Conservation (phyloP, 805 yeast genomes). For the Saccharomycopsis sp. region DNA sequence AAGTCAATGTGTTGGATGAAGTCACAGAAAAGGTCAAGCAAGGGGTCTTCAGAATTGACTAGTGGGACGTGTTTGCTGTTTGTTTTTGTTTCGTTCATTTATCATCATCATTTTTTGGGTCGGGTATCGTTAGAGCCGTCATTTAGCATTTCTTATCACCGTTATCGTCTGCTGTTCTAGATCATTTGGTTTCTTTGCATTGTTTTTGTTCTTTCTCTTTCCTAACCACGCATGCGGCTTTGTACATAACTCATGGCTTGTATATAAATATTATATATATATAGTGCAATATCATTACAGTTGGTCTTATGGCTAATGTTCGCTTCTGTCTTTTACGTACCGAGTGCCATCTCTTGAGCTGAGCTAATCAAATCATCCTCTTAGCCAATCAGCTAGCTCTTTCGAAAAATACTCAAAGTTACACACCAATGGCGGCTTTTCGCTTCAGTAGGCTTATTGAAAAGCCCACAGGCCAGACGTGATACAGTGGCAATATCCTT, state of each 20-base stretch:
- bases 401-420: too few species aligned
- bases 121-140: neutral
- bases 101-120: neutral
- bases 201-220: neutral
- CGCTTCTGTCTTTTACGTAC: neutral
- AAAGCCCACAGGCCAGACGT: too few species aligned
- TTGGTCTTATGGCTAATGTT: neutral
- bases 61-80: neutral
- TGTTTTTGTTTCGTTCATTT: neutral
- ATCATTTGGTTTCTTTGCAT: neutral
- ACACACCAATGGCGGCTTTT: too few species aligned
- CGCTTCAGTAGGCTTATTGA: too few species aligned
- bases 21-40: slow-evolving; percentile 19
- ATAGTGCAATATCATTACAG: neutral
- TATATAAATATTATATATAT: too few species aligned
- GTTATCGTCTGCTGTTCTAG: neutral
- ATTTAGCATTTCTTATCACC: neutral
- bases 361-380: too few species aligned
- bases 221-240: too few species aligned
- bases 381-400: too few species aligned
- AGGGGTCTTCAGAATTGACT: slow-evolving; percentile 5
- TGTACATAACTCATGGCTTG: neutral
- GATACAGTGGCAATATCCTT: too few species aligned
- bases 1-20: slow-evolving; percentile 15
- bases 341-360: too few species aligned